These are phyloP conservation scores for Hypoxylon intermedium DNA, from an alignment of 495 filamentous ascomycete species.

Conservation along the genomic window DNA sequence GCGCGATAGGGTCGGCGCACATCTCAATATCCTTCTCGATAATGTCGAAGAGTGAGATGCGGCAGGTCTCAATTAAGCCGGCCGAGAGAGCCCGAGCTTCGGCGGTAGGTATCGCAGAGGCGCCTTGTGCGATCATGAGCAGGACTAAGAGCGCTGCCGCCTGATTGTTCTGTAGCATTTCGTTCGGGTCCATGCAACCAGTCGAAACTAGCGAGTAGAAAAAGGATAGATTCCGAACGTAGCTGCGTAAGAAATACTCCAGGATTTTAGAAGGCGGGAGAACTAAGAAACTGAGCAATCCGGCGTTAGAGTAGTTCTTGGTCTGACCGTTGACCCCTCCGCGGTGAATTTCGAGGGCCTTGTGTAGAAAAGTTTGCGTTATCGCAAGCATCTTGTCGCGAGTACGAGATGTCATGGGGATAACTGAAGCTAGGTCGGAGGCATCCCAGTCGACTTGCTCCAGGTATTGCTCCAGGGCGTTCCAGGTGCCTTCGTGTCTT, in stretches of 20 bases:
- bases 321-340: slow-evolving; percentile 44
- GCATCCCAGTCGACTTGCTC: slow-evolving; percentile 45
- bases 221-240: slow-evolving; percentile 63
- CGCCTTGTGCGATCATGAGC: slow-evolving; percentile 71
- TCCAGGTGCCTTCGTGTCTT: slow-evolving; percentile 59
- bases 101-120: slow-evolving; percentile 60
- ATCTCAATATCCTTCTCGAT: slow-evolving; percentile 71
- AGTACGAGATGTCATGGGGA: slow-evolving; percentile 56
- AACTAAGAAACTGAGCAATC: slow-evolving; percentile 61
- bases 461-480: slow-evolving; percentile 49
- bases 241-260: slow-evolving; percentile 66
- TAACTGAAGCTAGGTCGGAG: slow-evolving; percentile 53
- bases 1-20: slow-evolving; percentile 62
- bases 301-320: slow-evolving; percentile 49
- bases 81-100: slow-evolving; percentile 66
- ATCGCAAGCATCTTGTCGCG: slow-evolving; percentile 70
- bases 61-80: slow-evolving; percentile 69
- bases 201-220: slow-evolving; percentile 63
- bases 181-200: slow-evolving; percentile 64
- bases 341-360: slow-evolving; percentile 66
- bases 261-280: slow-evolving; percentile 65
- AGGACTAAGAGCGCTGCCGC: slow-evolving; percentile 64
- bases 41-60: slow-evolving; percentile 69
- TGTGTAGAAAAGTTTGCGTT: slow-evolving; percentile 68
- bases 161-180: slow-evolving; percentile 64